These are phyloP conservation scores for Aureobasidium lini DNA, from an alignment of 2,329 filamentous ascomycete species.

Conservation along the genomic window DNA sequence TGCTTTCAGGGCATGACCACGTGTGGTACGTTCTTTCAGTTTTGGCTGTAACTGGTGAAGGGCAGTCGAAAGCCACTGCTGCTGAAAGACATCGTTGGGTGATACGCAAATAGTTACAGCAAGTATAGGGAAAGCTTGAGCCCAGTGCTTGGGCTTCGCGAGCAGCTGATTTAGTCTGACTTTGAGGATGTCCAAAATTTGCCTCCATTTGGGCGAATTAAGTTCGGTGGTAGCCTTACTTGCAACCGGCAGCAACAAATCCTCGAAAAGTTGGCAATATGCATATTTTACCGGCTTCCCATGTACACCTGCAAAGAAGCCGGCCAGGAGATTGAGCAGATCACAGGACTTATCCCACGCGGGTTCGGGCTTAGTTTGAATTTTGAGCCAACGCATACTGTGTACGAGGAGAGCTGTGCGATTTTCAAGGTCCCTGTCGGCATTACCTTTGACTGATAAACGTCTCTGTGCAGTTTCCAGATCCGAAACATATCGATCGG, in stretches of 20 bases:
- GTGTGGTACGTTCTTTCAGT: conserved; percentile 73
- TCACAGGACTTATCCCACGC: conserved; percentile 83
- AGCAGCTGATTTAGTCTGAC: conserved; percentile 77
- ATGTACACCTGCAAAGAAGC: conserved; percentile 75
- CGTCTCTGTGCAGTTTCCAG: conserved; percentile 73
- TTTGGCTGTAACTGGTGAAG: conserved; percentile 66
- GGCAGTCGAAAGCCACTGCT: conserved; percentile 80
- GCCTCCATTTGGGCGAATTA: conserved; percentile 74
- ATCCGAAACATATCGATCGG: conserved; percentile 72
- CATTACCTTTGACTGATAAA: conserved; percentile 60
- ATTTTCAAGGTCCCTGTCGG: conserved; percentile 62
- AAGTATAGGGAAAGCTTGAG: conserved; percentile 78
- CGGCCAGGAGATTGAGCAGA: conserved; percentile 74
- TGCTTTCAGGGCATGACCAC: conserved; percentile 76
- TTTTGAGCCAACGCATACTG: conserved; percentile 82
- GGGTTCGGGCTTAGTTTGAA: conserved; percentile 65
- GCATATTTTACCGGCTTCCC: conserved; percentile 86
- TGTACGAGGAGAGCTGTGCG: conserved; percentile 81
- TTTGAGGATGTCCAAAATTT: conserved; percentile 72
- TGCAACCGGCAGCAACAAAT: conserved; percentile 78
- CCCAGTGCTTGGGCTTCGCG: conserved; percentile 87
- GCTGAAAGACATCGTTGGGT: conserved; percentile 70
- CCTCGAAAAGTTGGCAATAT: conserved; percentile 87
- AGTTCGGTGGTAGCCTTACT: conserved; percentile 72
- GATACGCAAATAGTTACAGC: conserved; percentile 84